Percentiles rank a stretch among this genome's conserved stretches.
Conservation (phyloP, 2,329 filamentous ascomycete genomes). For the Macroventuria anomochaeta region DNA sequence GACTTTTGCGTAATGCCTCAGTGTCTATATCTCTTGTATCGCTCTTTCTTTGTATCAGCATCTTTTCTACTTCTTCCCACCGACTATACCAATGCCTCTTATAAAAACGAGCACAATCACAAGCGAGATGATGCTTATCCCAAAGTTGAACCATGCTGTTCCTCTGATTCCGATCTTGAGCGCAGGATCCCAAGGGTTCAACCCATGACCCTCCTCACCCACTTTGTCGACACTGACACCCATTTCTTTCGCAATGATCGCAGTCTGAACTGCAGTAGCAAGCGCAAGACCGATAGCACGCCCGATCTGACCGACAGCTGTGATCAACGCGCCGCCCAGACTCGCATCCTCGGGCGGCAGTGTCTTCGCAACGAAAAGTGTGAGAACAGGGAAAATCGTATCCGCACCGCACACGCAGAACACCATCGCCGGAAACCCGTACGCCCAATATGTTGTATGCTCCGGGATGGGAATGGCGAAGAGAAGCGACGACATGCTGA, state of each 20-base stretch:
- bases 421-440: slow-evolving; percentile 70
- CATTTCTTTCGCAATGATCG: slow-evolving; percentile 51
- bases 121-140: slow-evolving; percentile 43
- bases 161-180: slow-evolving; percentile 49
- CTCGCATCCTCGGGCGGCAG: slow-evolving; percentile 70
- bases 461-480: slow-evolving; percentile 69
- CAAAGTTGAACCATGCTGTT: slow-evolving; percentile 52
- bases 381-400: slow-evolving; percentile 69
- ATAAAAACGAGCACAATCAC: slow-evolving; percentile 42
- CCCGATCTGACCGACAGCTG: slow-evolving; percentile 69
- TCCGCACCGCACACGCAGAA: slow-evolving; percentile 71
- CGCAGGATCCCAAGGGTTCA: slow-evolving; percentile 33
- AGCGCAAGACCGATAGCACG: slow-evolving; percentile 70
- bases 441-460: slow-evolving; percentile 70
- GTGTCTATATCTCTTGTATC: no score
- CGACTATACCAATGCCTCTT: slow-evolving; percentile 29
- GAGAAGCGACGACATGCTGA: slow-evolving; percentile 64
- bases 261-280: slow-evolving; percentile 68
- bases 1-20: no score
- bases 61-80: slow-evolving; percentile 7
- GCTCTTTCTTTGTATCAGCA: no score
- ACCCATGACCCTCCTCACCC: slow-evolving; percentile 29
- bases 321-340: slow-evolving; percentile 71
- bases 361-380: slow-evolving; percentile 69
- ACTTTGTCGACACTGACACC: slow-evolving; percentile 37